Conservation (phyloP, 1,284 basidiomycete species). For the Uromyces viciae-fabae region DNA sequence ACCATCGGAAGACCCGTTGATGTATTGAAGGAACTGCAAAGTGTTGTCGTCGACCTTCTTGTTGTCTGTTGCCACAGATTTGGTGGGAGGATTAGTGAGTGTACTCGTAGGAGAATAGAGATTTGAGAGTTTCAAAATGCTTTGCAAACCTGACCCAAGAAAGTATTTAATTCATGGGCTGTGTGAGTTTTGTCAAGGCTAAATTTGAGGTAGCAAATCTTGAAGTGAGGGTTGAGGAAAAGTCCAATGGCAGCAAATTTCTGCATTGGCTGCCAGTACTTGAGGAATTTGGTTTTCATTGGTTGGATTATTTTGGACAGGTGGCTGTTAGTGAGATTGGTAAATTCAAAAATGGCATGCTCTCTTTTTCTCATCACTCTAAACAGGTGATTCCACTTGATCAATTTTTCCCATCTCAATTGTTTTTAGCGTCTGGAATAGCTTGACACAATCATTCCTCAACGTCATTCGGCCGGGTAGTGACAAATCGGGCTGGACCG, state of each 20-base stretch:
- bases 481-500: not conserved
- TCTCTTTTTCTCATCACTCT: not conserved
- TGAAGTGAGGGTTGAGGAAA: not conserved
- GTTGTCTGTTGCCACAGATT: not conserved
- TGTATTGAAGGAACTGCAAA: not conserved
- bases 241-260: not conserved
- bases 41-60: not conserved
- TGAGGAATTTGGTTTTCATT: not conserved
- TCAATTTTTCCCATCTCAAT: not conserved
- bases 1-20: not conserved
- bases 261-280: not conserved
- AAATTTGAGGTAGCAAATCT: not conserved
- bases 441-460: not conserved
- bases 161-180: not conserved
- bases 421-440: not conserved
- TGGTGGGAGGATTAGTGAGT: not conserved
- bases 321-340: too few relatives aligned
- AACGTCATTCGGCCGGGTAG: not conserved
- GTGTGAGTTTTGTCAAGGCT: not conserved
- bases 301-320: not conserved
- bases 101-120: not conserved
- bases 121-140: not conserved
- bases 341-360: not conserved
- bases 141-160: not conserved
- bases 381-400: not conserved